Percentiles rank a stretch among this genome's conserved stretches.
Evolutionary conservation across 164 flowering plant genomes (phyloP).

Genomic region (Warburgia ugandensis): DNA sequence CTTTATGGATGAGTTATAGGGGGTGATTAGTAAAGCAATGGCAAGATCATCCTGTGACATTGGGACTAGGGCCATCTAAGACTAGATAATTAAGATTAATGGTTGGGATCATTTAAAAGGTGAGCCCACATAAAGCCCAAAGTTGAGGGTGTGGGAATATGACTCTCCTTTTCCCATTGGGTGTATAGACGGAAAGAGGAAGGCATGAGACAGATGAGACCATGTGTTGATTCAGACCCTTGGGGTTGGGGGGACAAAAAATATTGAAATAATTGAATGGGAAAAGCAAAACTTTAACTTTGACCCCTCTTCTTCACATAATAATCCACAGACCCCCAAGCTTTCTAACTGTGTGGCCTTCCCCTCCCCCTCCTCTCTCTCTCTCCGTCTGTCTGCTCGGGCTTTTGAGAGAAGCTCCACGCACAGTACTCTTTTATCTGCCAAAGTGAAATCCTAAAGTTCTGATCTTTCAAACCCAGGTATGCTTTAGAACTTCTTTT

Average conservation of each 20-base stretch:
- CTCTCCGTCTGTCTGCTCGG: constrained; percentile 1
- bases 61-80: too few relatives aligned
- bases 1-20: too few relatives aligned
- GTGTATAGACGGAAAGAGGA: too few relatives aligned
- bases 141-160: too few relatives aligned
- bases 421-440: constrained; percentile 12
- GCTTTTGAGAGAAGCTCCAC: not conserved
- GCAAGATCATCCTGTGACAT: too few relatives aligned
- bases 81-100: too few relatives aligned
- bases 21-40: too few relatives aligned
- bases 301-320: constrained; percentile 17
- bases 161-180: too few relatives aligned
- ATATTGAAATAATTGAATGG: constrained; percentile 31
- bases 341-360: constrained; percentile 1
- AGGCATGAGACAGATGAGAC: constrained; percentile 7
- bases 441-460: constrained; percentile 28
- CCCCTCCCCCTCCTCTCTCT: not conserved
- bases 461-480: constrained; percentile 29
- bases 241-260: constrained; percentile 10
- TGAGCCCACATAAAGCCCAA: too few relatives aligned
- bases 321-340: constrained; percentile 4
- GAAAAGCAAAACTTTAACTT: constrained; percentile 23
- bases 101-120: too few relatives aligned
- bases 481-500: constrained; percentile 21
- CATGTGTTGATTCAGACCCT: constrained; percentile 12